Evolutionary conservation across 1,139 yeast genomes (phyloP).

Genomic region (Hemisphaericaspora lyxosophila): DNA sequence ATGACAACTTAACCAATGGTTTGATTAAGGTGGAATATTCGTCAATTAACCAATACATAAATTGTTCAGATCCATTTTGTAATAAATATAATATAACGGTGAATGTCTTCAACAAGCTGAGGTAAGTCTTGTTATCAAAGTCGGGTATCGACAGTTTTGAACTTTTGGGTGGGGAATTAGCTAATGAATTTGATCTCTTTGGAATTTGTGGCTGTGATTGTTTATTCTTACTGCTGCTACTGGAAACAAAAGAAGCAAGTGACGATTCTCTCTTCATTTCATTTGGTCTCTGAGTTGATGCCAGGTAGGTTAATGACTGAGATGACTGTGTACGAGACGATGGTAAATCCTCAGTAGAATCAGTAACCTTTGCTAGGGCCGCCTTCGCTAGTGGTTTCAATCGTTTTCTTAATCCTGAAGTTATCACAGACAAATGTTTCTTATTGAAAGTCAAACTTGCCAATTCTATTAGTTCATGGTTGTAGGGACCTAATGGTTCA

Average conservation of each 20-base stretch:
- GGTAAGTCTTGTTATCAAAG: conserved; percentile 8
- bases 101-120: conserved; percentile 30
- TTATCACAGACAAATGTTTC: conserved; percentile 18
- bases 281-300: not conserved
- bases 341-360: not conserved
- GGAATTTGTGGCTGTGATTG: not conserved
- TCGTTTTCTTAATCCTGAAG: conserved; percentile 17
- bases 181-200: conserved; percentile 2
- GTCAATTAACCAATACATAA: conserved; percentile 30
- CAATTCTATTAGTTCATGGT: conserved; percentile 35
- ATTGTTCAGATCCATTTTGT: conserved; percentile 39
- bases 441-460: conserved; percentile 27
- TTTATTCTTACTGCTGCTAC: not conserved
- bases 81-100: conserved; percentile 37
- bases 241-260: not conserved
- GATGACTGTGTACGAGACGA: not conserved
- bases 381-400: conserved; percentile 8
- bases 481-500: conserved; percentile 42
- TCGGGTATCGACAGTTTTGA: not conserved
- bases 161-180: not conserved
- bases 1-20: conserved; percentile 9
- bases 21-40: conserved; percentile 5
- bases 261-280: conserved; percentile 5
- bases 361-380: not conserved
- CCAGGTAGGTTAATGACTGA: not conserved